A percentile compares a stretch with the other conserved stretches of the same genome.
These are phyloP conservation scores for Carex littledalei DNA, from an alignment of 176 grass and related monocot genomes.

Conservation along the genomic window DNA sequence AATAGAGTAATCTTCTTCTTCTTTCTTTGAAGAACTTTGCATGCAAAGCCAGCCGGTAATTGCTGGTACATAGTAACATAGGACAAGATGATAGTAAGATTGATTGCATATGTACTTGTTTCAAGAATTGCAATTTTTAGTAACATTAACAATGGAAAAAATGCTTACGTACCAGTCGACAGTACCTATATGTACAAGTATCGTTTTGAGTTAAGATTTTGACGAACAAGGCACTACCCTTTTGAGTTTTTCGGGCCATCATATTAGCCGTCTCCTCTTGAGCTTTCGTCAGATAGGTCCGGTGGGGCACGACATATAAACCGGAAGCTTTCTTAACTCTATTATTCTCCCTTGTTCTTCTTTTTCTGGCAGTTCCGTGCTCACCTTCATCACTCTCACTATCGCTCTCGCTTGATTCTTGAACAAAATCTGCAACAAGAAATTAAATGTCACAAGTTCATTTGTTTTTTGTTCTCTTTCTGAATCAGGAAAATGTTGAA, in stretches of 20 bases:
- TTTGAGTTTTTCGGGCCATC: not conserved
- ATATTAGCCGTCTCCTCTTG: not conserved
- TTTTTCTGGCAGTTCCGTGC: not conserved
- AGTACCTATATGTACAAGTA: not conserved
- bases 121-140: not conserved
- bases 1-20: not conserved
- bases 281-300: not conserved
- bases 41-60: conserved; percentile 19
- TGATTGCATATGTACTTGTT: not conserved
- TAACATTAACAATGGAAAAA: not conserved
- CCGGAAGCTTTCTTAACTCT: not conserved
- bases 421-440: not conserved
- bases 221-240: not conserved
- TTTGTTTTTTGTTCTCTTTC: not conserved
- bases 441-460: not conserved
- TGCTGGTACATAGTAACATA: conserved; percentile 1
- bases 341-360: not conserved
- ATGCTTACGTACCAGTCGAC: not conserved
- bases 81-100: not conserved
- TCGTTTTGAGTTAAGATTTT: not conserved
- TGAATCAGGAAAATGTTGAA: not conserved
- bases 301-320: not conserved
- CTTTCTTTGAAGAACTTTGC: conserved; percentile 12
- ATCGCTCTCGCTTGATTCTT: not conserved
- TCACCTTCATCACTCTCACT: not conserved